Base-by-base conservation (phyloP, 2,329 filamentous ascomycete genomes). In the Trichophyton simii region DNA sequence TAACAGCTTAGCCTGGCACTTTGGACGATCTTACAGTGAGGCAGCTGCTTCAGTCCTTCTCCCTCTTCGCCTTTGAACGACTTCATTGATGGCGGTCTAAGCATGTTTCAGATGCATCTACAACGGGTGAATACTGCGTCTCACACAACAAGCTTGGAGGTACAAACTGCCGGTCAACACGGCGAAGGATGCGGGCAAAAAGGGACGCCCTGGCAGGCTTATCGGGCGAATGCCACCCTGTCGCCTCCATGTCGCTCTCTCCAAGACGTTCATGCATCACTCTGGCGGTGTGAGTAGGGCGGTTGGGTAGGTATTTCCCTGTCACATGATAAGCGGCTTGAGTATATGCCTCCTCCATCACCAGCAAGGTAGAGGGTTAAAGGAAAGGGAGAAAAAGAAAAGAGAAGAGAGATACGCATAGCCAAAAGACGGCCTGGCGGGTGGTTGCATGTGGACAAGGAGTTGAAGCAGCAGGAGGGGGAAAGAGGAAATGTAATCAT, bases 201-300 rank as follows among this genome's bases (percentile, higher is more conserved):
- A 54, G 50, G 25, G 50, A 34, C n/a, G 50, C 28, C 22, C 50
- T 54, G 22, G 25, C 25, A n/a, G 28, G 50, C 25, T 31, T 54
- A 54, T 54, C 50, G 50, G 50, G 6, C 50, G 50, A 54, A 28
- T 54, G 11, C 50, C 50, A 34, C 50, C 50, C 50, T 31, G 50
- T 34, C 22, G 25, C 22, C 25, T 54, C 22, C 48, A 54, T 54
- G 48, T 54, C 25, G 25, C 48, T 34, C 50, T 11, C 50, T 34
- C 50, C 25, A 34, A 38, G 50, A 13, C n/a, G 50, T 54, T n/a
- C 50, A 54, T 54, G 50, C 50, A 54, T 54, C 48, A 54, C 50
- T 54, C 50, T 54, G 22, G 50, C 50, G 50, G 50, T 54, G 50
- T 54, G 50, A 28, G 15, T 13, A 54, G 25, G 50, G 50, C 50